phyloP scores from a whole-genome alignment of 208 protist genomes.

The Willaertia magna region DNA sequence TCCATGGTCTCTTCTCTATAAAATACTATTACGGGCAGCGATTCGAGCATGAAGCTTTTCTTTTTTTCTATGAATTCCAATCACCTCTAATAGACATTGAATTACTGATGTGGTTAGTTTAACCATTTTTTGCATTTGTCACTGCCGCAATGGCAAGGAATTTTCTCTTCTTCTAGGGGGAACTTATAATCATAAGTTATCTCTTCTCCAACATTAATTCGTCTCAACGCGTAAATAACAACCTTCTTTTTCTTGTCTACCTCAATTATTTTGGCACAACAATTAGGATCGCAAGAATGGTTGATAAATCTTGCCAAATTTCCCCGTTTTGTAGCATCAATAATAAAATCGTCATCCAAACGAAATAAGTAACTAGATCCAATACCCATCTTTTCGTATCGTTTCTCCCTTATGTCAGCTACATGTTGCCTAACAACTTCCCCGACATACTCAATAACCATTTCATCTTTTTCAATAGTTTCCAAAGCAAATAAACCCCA shows the following conservation, averaged over 20 bases:
- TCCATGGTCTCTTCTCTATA: no score
- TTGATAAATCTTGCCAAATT: conserved; percentile 69
- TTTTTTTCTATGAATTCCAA: no score
- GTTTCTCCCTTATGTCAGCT: conserved; percentile 42
- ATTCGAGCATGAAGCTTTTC: no score
- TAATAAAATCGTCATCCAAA: conserved; percentile 46
- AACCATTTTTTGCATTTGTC: conserved; percentile 30
- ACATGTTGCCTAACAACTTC: conserved; percentile 38
- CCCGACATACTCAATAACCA: conserved; percentile 54
- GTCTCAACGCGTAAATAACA: conserved; percentile 45
- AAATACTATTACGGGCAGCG: no score
- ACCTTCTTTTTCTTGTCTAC: conserved; percentile 43
- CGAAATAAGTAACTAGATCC: conserved; percentile 55
- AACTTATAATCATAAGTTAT: conserved; percentile 68
- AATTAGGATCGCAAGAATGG: conserved; percentile 67
- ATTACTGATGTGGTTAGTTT: no score
- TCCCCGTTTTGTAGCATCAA: conserved; percentile 59
- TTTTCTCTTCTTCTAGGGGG: conserved; percentile 44
- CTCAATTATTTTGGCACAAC: conserved; percentile 44
- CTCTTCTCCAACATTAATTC: conserved; percentile 46
- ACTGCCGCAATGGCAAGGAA: conserved; percentile 48
- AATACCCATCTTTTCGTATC: conserved; percentile 40
- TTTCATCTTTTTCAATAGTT: conserved; percentile 39
- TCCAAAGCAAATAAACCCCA: conserved; percentile 52
- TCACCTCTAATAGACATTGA: no score